Conservation (phyloP, 495 filamentous ascomycete species). For the Neurospora pannonica region DNA sequence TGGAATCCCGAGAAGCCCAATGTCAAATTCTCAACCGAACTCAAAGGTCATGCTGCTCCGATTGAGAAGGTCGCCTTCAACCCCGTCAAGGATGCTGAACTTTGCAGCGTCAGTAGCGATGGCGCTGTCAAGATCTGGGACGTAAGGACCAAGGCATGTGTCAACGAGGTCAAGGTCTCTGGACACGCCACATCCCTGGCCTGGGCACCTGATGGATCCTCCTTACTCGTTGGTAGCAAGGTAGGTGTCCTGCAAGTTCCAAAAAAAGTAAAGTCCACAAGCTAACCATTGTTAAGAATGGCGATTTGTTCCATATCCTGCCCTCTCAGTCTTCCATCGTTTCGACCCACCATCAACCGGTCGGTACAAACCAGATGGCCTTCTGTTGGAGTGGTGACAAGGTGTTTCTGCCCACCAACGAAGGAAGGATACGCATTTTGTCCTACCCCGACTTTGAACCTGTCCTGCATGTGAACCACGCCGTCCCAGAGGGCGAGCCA, state of each 20-base stretch:
- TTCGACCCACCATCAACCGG: slow-evolving; percentile 55
- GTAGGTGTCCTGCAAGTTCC: slow-evolving; percentile 35
- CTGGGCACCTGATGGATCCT: slow-evolving; percentile 81
- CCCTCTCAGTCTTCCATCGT: slow-evolving; percentile 43
- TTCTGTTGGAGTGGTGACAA: slow-evolving; percentile 69
- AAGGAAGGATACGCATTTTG: slow-evolving; percentile 73
- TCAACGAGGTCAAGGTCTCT: slow-evolving; percentile 71
- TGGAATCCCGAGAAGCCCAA: slow-evolving; percentile 83
- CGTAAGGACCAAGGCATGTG: slow-evolving; percentile 66
- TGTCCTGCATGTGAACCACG: slow-evolving; percentile 28
- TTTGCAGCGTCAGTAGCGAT: slow-evolving; percentile 78
- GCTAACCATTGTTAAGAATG: slow-evolving; percentile 41
- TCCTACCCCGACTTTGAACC: slow-evolving; percentile 56
- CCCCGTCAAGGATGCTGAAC: slow-evolving; percentile 75
- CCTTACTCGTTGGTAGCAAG: slow-evolving; percentile 76
- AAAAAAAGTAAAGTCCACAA: not conserved
- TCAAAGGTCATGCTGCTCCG: slow-evolving; percentile 65
- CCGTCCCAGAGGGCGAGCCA: slow-evolving; percentile 25
- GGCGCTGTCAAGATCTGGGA: slow-evolving; percentile 91
- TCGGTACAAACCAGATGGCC: slow-evolving; percentile 71
- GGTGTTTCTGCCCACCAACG: slow-evolving; percentile 73
- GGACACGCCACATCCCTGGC: slow-evolving; percentile 75
- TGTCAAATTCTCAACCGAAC: slow-evolving; percentile 73
- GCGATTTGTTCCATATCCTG: slow-evolving; percentile 57
- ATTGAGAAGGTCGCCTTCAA: slow-evolving; percentile 90